Conservation (phyloP, 2,329 filamentous ascomycete genomes). For the Trichophyton rubrum region DNA sequence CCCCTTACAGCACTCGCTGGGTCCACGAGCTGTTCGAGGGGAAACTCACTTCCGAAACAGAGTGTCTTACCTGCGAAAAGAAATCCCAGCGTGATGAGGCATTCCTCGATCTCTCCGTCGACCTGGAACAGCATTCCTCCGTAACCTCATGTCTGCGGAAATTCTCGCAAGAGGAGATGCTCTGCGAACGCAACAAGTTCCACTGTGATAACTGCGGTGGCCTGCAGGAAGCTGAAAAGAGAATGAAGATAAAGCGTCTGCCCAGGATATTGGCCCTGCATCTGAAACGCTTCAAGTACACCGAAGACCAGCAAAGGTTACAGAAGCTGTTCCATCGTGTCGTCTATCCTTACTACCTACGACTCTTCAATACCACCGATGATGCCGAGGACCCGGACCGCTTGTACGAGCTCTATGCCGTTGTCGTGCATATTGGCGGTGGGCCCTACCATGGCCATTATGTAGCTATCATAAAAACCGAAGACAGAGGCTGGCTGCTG, state of each 20-base stretch:
- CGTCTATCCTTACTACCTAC: slow-evolving; percentile 90
- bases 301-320: slow-evolving; percentile 80
- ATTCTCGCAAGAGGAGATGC: slow-evolving; percentile 96
- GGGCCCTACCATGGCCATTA: slow-evolving; percentile 97
- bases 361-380: slow-evolving; percentile 94
- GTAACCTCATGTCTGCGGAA: slow-evolving; percentile 91
- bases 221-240: slow-evolving; percentile 92
- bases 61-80: slow-evolving; percentile 92
- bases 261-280: slow-evolving; percentile 87
- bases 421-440: slow-evolving; percentile 92
- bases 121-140: slow-evolving; percentile 87
- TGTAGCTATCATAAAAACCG: slow-evolving; percentile 93
- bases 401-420: slow-evolving; percentile 90
- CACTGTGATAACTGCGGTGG: slow-evolving; percentile 96
- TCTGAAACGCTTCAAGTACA: slow-evolving; percentile 96
- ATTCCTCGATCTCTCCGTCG: slow-evolving; percentile 90
- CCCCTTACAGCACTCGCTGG: slow-evolving; percentile 65
- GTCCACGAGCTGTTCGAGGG: slow-evolving; percentile 97
- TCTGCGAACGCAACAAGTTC: slow-evolving; percentile 97
- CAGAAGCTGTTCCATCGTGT: slow-evolving; percentile 96
- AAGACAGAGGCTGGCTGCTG: slow-evolving; percentile 86
- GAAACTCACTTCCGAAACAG: slow-evolving; percentile 85
- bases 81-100: slow-evolving; percentile 90
- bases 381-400: slow-evolving; percentile 88
- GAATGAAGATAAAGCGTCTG: slow-evolving; percentile 96